Evolutionary conservation across 2,329 filamentous ascomycete species (phyloP), one percentile per base, ranked within the genome.

Genomic region (Ophiognomonia clavigignenti-juglandacearum): DNA sequence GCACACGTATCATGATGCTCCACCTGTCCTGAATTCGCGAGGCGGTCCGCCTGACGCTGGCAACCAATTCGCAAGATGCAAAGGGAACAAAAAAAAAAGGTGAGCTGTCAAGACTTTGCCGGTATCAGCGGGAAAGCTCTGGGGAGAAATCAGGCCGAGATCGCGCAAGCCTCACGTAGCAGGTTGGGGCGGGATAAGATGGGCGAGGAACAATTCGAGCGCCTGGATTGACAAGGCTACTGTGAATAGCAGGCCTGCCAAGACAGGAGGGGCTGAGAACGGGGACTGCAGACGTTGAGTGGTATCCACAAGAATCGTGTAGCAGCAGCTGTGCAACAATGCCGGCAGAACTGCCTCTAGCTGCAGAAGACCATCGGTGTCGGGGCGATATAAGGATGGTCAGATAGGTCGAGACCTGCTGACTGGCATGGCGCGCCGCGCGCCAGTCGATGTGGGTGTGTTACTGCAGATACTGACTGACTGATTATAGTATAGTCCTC

Each of bases 301-400:
- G 37, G 23, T 36, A 41, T 23, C 27, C 31, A 20, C 40, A 23
- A 3, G 14, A n/a, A 8, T 34, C 9, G 3, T 3, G 7, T 4
- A 16, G 14, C 31, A 34, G 5, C 14, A 37, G 40, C 19, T 48
- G 48, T 26, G 48, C 45, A 19, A 37, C 39, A 51, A 41, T 47
- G 48, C 48, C 45, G 48, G 48, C 45, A 51, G 31, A 44, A 24
- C 32, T 41, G 39, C 20, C 37, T 36, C 24, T 13, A 41, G 31
- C 36, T 37, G 45, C 45, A 48, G 37, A 20, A 26, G 24, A 26
- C 24, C 6, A 18, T 20, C 22, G n/a, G n/a, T n/a, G n/a, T n/a
- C n/a, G n/a, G n/a, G n/a, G n/a, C n/a, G n/a, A n/a, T n/a, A n/a
- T n/a, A n/a, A n/a, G n/a, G n/a, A n/a, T n/a, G n/a, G n/a, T 6